Percentiles rank a stretch among this genome's conserved stretches.
These are phyloP conservation scores for Byssoonygena ceratinophila DNA, from an alignment of 2,329 filamentous ascomycete species.

Conservation along the genomic window DNA sequence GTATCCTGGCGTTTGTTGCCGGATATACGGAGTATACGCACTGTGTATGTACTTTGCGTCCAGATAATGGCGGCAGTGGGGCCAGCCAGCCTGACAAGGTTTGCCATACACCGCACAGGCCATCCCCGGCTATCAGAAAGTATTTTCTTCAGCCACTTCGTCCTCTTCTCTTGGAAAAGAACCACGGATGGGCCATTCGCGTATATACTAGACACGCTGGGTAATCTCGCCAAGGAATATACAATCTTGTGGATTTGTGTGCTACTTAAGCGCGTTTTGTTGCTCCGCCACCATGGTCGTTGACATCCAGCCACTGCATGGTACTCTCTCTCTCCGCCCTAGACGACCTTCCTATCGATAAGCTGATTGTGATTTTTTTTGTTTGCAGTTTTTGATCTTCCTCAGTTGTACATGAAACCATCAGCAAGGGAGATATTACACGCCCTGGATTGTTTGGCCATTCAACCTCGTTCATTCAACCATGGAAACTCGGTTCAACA, in stretches of 20 bases:
- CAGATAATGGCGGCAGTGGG: no score
- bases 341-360: neutral
- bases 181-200: no score
- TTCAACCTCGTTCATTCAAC: slow-evolving; percentile 49
- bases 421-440: slow-evolving; percentile 52
- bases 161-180: no score
- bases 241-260: neutral
- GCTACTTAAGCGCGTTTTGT: neutral
- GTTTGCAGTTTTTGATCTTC: slow-evolving; percentile 56
- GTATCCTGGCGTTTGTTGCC: neutral
- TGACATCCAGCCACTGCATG: slow-evolving; percentile 5
- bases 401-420: slow-evolving; percentile 72
- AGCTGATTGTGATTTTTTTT: neutral
- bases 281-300: neutral
- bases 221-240: no score
- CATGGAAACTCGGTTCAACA: slow-evolving; percentile 23
- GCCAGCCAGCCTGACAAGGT: neutral
- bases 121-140: slow-evolving; percentile 1
- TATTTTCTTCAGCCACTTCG: slow-evolving; percentile 21
- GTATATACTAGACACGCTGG: neutral
- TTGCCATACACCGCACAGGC: slow-evolving; percentile 10
- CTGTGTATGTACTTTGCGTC: no score
- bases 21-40: neutral
- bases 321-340: neutral
- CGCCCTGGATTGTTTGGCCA: slow-evolving; percentile 55